Evolutionary conservation across 345 rosid genomes (phyloP).

Genomic region (Rhodamnia rubescens): DNA sequence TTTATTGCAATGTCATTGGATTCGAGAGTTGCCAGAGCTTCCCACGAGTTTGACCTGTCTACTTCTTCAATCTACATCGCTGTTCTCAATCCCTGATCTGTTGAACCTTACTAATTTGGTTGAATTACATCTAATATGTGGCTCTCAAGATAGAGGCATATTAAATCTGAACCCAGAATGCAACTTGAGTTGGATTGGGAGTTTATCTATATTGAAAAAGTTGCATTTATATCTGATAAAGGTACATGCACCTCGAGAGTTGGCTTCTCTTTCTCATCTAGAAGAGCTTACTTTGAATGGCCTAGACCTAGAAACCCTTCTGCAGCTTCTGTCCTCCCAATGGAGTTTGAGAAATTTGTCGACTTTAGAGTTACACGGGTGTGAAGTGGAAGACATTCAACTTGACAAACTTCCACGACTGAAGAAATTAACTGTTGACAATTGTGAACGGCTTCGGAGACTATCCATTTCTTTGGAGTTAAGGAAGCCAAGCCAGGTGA

Average conservation of each 20-base stretch:
- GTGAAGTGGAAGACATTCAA: background rate
- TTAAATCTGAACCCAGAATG: background rate
- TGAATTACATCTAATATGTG: accelerated
- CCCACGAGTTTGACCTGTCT: background rate
- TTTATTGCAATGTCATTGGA: accelerated
- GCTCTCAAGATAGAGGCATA: accelerated
- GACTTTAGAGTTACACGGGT: accelerated
- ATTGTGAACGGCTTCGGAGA: accelerated
- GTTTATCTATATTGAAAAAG: background rate
- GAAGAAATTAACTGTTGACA: accelerated
- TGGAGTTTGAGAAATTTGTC: background rate
- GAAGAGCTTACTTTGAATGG: background rate
- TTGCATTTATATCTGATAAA: accelerated
- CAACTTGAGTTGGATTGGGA: background rate
- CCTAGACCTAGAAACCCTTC: background rate
- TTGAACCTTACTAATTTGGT: background rate
- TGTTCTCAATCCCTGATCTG: background rate
- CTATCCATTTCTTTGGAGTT: background rate
- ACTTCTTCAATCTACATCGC: background rate
- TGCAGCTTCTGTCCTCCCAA: background rate
- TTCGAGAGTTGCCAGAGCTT: background rate
- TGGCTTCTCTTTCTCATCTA: background rate
- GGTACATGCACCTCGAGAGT: background rate
- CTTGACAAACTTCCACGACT: background rate
- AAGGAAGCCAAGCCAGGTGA: background rate